These are phyloP conservation scores for Papiliotrema fonsecae DNA, from an alignment of 1,284 basidiomycete species.

Conservation along the genomic window DNA sequence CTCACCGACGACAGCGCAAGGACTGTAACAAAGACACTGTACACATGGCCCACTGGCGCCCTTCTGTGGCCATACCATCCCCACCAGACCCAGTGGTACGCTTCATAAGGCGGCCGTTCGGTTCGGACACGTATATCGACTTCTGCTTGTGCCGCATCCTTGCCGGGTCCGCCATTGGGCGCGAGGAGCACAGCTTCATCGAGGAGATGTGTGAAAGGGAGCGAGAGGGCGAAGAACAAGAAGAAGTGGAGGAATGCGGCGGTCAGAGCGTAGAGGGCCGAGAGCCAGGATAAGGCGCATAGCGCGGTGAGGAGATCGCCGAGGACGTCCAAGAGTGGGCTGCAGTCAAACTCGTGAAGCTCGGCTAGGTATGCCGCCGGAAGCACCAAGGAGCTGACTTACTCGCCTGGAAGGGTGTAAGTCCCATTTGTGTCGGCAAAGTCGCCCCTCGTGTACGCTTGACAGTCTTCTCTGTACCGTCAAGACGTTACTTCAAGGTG, in stretches of 20 bases:
- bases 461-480: neutral
- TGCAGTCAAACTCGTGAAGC: slow-evolving; percentile 1
- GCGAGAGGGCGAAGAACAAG: slow-evolving; percentile 30
- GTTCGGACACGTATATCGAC: slow-evolving; percentile 27
- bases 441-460: neutral
- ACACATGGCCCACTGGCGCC: slow-evolving; percentile 19
- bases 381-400: neutral
- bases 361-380: neutral
- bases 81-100: slow-evolving; percentile 37
- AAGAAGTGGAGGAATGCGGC: slow-evolving; percentile 18
- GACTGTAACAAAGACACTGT: slow-evolving; percentile 9
- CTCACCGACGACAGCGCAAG: slow-evolving; percentile 18
- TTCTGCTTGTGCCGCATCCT: slow-evolving; percentile 14
- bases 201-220: slow-evolving; percentile 19
- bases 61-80: slow-evolving; percentile 34
- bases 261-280: slow-evolving; percentile 17
- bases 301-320: slow-evolving; percentile 17
- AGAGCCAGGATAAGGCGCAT: slow-evolving; percentile 22
- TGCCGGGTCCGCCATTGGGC: neutral
- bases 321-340: slow-evolving; percentile 15
- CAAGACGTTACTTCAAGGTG: neutral
- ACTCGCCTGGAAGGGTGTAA: slow-evolving; percentile 24
- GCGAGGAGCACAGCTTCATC: neutral
- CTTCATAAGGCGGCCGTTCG: slow-evolving; percentile 22
- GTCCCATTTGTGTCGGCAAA: slow-evolving; percentile 1